Conservation (phyloP, 2,329 filamentous ascomycete species). For the Aspergillus fumigatus region DNA sequence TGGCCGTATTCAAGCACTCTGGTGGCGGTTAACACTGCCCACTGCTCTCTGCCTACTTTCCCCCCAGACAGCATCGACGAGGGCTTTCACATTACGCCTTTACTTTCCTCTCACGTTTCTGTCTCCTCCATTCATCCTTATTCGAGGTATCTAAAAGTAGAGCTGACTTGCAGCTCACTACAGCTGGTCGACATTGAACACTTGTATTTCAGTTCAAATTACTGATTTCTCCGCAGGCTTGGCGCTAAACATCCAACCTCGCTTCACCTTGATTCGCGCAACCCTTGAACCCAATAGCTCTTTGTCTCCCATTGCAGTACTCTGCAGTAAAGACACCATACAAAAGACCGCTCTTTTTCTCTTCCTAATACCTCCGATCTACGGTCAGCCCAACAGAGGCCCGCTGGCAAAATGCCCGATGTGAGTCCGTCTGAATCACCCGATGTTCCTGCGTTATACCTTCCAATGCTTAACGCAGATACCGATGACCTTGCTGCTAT, state of each 20-base stretch:
- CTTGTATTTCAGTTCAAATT: conserved; percentile 1
- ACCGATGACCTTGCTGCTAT: conserved; percentile 4
- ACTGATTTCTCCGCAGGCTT: conserved; percentile 1
- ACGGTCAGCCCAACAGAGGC: background rate
- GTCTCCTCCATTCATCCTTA: background rate
- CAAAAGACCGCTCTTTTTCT: background rate
- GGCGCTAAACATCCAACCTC: conserved; percentile 9
- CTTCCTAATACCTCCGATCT: conserved; percentile 2
- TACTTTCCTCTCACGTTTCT: background rate
- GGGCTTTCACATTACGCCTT: background rate
- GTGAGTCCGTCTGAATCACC: conserved; percentile 20
- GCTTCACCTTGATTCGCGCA: conserved; percentile 11
- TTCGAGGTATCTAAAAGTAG: background rate
- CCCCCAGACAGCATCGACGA: background rate
- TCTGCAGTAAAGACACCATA: background rate
- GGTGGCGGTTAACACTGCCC: background rate
- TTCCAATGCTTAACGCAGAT: conserved; percentile 2
- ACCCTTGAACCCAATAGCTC: conserved; percentile 7
- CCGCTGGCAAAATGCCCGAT: conserved; percentile 29
- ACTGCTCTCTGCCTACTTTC: background rate
- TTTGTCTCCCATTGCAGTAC: conserved; percentile 1
- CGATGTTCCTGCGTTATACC: background rate
- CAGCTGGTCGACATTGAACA: background rate
- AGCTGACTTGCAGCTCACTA: background rate
- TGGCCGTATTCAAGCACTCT: background rate